phyloP scores from a whole-genome alignment of 306 rosid genomes.

The Medicago truncatula region MtrunA17r5.0-ANR NC_053048.1:36110501-36111000 shows the following conservation, averaged over 20 bases:
- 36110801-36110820: conserved; percentile 76
- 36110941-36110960: conserved; percentile 92
- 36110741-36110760: conserved; percentile 89
- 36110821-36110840: conserved; percentile 93
- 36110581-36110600: conserved; percentile 86
- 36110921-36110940: conserved; percentile 93
- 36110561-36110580: conserved; percentile 88
- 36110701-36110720: conserved; percentile 25
- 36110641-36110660: conserved; percentile 36
- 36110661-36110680: conserved; percentile 30
- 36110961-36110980: conserved; percentile 78
- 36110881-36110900: conserved; percentile 85
- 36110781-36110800: conserved; percentile 88
- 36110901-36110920: conserved; percentile 94
- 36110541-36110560: conserved; percentile 91
- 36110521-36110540: conserved; percentile 96
- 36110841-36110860: conserved; percentile 90
- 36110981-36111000: conserved; percentile 27
- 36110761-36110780: conserved; percentile 94
- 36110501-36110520: conserved; percentile 96
- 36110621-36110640: conserved; percentile 70
- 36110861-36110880: conserved; percentile 76
- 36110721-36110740: conserved; percentile 35
- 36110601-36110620: conserved; percentile 81
- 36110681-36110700: neutral